Evolutionary conservation across 2,329 filamentous ascomycete species (phyloP).

Genomic region (Sporothrix protearum): DNA sequence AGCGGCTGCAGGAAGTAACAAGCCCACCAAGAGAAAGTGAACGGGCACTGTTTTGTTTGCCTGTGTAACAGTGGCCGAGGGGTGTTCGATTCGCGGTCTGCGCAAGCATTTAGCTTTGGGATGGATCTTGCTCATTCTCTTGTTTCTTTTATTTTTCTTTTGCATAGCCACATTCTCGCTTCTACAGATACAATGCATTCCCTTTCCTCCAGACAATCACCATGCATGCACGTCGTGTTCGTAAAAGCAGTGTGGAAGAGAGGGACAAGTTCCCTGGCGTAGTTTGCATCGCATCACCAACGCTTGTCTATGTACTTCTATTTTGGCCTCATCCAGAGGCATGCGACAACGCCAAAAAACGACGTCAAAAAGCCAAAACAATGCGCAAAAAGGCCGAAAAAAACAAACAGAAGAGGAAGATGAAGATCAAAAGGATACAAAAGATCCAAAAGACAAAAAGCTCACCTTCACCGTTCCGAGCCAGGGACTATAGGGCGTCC

Average conservation of each 20-base stretch:
- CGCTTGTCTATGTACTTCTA: not conserved
- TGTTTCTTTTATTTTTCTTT: not conserved
- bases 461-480: not conserved
- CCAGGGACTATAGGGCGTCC: not conserved
- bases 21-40: constrained; percentile 12
- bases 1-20: not conserved
- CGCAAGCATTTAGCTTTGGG: not conserved
- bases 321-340: not conserved
- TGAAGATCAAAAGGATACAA: not conserved
- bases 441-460: not conserved
- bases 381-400: not conserved
- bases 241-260: not conserved
- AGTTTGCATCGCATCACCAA: not conserved
- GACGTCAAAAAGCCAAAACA: not conserved
- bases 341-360: not conserved
- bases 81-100: not conserved
- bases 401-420: not conserved
- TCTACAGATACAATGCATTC: not conserved
- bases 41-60: not conserved
- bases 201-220: not conserved
- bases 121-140: not conserved
- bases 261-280: not conserved
- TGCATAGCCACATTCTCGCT: not conserved
- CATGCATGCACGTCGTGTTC: not conserved
- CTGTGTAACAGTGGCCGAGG: not conserved